phyloP scores from a whole-genome alignment of 2,329 filamentous ascomycete genomes.

The Sporothrix mexicana region DNA sequence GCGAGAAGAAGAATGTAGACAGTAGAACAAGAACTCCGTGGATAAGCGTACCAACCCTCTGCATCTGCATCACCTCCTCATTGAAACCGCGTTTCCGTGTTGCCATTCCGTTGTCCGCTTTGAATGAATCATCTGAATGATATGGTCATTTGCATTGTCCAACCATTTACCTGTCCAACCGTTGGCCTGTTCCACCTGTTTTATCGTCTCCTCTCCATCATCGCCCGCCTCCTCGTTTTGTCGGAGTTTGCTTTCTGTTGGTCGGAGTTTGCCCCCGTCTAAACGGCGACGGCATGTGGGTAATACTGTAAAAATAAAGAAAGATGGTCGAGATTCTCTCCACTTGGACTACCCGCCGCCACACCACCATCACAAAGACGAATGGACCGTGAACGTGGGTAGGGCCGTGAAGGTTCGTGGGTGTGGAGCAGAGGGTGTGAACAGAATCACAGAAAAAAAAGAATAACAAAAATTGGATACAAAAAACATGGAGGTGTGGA shows the following conservation, averaged over 20 bases:
- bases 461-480: neutral
- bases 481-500: constrained; percentile 12
- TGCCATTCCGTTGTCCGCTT: neutral
- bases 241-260: neutral
- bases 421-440: neutral
- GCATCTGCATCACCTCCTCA: too few relatives aligned
- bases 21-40: neutral
- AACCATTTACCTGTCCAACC: neutral
- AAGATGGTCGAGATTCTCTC: neutral
- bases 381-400: constrained; percentile 12
- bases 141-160: neutral
- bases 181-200: neutral
- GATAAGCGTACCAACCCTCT: neutral
- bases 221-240: neutral
- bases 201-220: neutral
- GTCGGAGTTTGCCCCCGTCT: neutral
- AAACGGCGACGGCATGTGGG: neutral
- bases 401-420: neutral
- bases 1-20: neutral
- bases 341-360: neutral
- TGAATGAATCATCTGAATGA: too few relatives aligned
- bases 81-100: neutral
- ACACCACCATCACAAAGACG: too few relatives aligned
- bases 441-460: neutral
- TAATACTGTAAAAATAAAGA: neutral